Evolutionary conservation across 148 eudicot genomes (phyloP).

Genomic region (Amaranthus palmeri): DNA sequence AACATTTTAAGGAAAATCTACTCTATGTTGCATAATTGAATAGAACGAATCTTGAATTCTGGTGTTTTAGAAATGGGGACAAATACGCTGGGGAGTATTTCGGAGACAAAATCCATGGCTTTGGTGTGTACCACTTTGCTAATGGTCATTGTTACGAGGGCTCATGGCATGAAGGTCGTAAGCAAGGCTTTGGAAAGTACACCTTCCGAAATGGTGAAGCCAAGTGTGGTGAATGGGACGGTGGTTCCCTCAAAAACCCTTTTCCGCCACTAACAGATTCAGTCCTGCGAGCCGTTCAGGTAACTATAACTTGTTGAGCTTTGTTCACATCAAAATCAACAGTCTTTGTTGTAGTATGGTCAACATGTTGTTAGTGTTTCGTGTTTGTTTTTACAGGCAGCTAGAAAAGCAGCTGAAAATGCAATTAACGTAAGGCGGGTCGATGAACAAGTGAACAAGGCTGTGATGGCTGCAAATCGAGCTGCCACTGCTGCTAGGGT

Average conservation of each 20-base stretch:
- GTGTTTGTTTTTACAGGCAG: constrained; percentile 41
- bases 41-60: background rate
- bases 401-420: constrained; percentile 73
- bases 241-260: constrained; percentile 53
- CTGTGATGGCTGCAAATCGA: constrained; percentile 72
- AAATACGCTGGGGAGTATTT: constrained; percentile 93
- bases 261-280: constrained; percentile 52
- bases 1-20: background rate
- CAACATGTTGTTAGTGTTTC: background rate
- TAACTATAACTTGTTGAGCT: constrained; percentile 34
- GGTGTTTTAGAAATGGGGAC: constrained; percentile 73
- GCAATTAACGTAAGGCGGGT: constrained; percentile 56
- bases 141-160: constrained; percentile 89
- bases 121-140: constrained; percentile 86
- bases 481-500: constrained; percentile 95
- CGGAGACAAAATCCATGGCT: constrained; percentile 87
- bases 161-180: constrained; percentile 93
- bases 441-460: constrained; percentile 77
- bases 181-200: constrained; percentile 89
- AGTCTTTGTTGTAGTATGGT: background rate
- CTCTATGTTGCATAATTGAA: background rate
- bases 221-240: constrained; percentile 80
- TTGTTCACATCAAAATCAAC: background rate
- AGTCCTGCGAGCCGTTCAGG: constrained; percentile 79
- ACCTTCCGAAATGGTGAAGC: constrained; percentile 70